Conservation (phyloP, 1,284 basidiomycete species). For the Termitomyces sp. region DNA sequence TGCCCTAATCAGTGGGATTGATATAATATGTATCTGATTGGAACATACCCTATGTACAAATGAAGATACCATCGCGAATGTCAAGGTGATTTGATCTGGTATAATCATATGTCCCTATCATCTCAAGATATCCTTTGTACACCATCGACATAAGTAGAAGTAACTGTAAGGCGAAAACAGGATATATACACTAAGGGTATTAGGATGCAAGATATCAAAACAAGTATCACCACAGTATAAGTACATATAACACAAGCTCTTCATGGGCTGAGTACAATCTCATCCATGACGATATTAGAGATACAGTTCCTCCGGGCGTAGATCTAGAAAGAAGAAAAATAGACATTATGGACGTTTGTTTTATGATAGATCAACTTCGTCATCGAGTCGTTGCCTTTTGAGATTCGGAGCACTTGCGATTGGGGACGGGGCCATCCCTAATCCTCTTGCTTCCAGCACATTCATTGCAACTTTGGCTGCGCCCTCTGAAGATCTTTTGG, state of each 20-base stretch:
- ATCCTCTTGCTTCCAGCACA: slow-evolving; percentile 69
- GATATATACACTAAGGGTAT: slow-evolving; percentile 19
- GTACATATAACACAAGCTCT: slow-evolving; percentile 23
- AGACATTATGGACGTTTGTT: slow-evolving; percentile 30
- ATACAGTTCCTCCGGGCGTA: slow-evolving; percentile 29
- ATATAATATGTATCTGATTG: slow-evolving; percentile 5
- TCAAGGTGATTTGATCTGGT: background rate
- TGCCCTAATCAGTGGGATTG: slow-evolving; percentile 22
- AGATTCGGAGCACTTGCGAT: slow-evolving; percentile 36
- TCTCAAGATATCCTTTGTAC: background rate
- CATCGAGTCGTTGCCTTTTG: slow-evolving; percentile 50
- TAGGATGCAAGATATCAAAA: slow-evolving; percentile 20
- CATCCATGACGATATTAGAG: slow-evolving; percentile 21
- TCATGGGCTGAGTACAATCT: slow-evolving; percentile 26
- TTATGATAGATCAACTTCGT: slow-evolving; percentile 46
- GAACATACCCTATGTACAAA: background rate
- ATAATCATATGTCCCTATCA: background rate
- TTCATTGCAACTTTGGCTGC: slow-evolving; percentile 74
- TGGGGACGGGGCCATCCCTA: slow-evolving; percentile 49
- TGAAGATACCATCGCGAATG: background rate
- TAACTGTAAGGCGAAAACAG: background rate
- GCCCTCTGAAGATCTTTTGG: slow-evolving; percentile 66
- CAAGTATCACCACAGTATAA: slow-evolving; percentile 17
- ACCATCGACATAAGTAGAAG: background rate
- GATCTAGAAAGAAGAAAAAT: slow-evolving; percentile 14